A percentile compares a stretch with the other conserved stretches of the same genome.
These are phyloP conservation scores for Backusella macrospora DNA, from an alignment of 192 early-diverging fungal genomes.

Conservation along the genomic window DNA sequence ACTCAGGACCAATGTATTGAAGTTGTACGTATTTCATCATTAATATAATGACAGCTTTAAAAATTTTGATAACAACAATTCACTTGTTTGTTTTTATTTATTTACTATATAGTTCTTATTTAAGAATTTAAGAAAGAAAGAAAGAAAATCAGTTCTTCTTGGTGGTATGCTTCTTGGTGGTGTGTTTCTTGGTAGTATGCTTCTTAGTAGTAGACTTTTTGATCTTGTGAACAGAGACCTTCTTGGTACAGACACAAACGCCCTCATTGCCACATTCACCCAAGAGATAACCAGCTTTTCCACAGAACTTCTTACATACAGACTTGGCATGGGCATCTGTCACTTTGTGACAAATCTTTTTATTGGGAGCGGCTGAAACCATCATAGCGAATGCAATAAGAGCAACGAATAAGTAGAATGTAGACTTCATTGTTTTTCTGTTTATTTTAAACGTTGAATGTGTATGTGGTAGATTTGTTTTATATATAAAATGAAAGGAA, in stretches of 20 bases:
- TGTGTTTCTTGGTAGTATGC: not conserved
- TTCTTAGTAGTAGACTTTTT: conserved; percentile 6
- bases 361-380: conserved; percentile 11
- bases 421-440: not conserved
- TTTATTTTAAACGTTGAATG: not conserved
- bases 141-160: not conserved
- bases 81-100: too few relatives aligned
- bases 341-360: conserved; percentile 15
- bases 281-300: conserved; percentile 5
- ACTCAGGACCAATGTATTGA: too few relatives aligned
- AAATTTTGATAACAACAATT: too few relatives aligned
- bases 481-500: conserved; percentile 1
- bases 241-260: conserved; percentile 21
- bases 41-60: too few relatives aligned
- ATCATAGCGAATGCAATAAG: not conserved
- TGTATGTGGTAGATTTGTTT: not conserved
- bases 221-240: not conserved
- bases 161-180: not conserved
- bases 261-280: conserved; percentile 17
- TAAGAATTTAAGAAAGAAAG: not conserved
- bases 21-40: too few relatives aligned
- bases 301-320: conserved; percentile 23
- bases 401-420: not conserved
- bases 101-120: not conserved
- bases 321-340: conserved; percentile 14